These are phyloP conservation scores for Solanum rostratum DNA, from an alignment of 257 asterid species.

Conservation along the genomic window DNA sequence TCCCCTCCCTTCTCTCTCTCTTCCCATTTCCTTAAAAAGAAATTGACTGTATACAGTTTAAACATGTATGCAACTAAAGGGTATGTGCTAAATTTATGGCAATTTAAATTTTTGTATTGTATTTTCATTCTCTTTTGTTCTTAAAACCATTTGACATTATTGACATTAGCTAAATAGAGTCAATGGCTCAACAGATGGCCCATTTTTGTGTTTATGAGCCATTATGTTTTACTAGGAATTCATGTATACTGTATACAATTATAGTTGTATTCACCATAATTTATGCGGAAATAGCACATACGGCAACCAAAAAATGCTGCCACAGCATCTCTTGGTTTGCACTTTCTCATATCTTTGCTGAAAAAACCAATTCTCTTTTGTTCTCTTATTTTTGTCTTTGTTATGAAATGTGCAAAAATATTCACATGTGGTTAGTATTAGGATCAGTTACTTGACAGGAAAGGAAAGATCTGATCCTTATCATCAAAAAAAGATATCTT, in stretches of 20 bases:
- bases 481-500: background rate
- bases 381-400: background rate
- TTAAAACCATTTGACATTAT: background rate
- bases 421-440: background rate
- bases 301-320: background rate
- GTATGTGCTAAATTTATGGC: background rate
- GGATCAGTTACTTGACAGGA: background rate
- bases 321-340: background rate
- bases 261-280: background rate
- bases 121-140: background rate
- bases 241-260: background rate
- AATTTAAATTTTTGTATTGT: background rate
- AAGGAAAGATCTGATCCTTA: background rate
- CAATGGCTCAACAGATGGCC: background rate
- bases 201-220: background rate
- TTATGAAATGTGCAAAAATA: background rate
- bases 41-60: background rate
- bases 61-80: background rate
- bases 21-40: background rate
- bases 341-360: background rate
- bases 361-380: background rate
- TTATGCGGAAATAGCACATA: background rate
- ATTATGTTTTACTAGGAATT: background rate
- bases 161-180: background rate
- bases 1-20: background rate